A percentile compares a stretch with the other conserved stretches of the same genome.
Conservation (phyloP, 768 basidiomycete genomes). For the Calocybe gangraenosa region DNA sequence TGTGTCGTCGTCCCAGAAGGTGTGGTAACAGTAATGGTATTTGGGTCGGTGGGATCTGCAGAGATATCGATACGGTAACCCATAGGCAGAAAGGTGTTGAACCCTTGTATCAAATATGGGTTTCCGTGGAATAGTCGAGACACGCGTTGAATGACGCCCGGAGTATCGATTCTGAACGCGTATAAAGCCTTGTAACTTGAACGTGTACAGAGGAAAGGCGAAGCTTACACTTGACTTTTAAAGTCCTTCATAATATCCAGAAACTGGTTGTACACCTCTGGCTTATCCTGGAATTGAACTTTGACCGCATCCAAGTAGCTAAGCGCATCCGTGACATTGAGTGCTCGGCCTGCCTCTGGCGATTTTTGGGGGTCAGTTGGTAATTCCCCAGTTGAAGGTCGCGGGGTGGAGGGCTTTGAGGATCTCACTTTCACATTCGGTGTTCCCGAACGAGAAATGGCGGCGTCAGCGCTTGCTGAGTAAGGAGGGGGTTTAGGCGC, state of each 20-base stretch:
- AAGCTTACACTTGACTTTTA: slow-evolving; percentile 86
- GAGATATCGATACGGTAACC: slow-evolving; percentile 93
- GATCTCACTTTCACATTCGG: slow-evolving; percentile 12
- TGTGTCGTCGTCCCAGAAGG: slow-evolving; percentile 71
- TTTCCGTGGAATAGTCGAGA: slow-evolving; percentile 91
- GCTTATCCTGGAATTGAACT: slow-evolving; percentile 82
- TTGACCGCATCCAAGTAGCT: slow-evolving; percentile 95
- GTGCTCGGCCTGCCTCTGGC: slow-evolving; percentile 47
- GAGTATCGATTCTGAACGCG: slow-evolving; percentile 82
- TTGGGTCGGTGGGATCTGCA: slow-evolving; percentile 62
- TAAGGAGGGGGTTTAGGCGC: slow-evolving; percentile 6
- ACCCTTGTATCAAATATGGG: slow-evolving; percentile 88
- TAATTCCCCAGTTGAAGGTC: slow-evolving; percentile 30
- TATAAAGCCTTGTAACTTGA: not conserved
- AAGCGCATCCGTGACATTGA: slow-evolving; percentile 92
- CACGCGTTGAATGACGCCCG: slow-evolving; percentile 94
- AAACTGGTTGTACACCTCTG: slow-evolving; percentile 92
- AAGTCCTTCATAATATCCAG: slow-evolving; percentile 99
- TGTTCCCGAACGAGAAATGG: not conserved
- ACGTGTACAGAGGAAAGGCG: slow-evolving; percentile 13
- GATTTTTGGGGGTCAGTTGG: slow-evolving; percentile 26
- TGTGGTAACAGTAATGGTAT: slow-evolving; percentile 79
- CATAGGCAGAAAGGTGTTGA: slow-evolving; percentile 94
- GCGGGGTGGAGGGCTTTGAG: slow-evolving; percentile 25
- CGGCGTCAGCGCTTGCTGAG: not conserved